Conservation (phyloP, 129 eudicot species). For the Lactuca saligna region DNA sequence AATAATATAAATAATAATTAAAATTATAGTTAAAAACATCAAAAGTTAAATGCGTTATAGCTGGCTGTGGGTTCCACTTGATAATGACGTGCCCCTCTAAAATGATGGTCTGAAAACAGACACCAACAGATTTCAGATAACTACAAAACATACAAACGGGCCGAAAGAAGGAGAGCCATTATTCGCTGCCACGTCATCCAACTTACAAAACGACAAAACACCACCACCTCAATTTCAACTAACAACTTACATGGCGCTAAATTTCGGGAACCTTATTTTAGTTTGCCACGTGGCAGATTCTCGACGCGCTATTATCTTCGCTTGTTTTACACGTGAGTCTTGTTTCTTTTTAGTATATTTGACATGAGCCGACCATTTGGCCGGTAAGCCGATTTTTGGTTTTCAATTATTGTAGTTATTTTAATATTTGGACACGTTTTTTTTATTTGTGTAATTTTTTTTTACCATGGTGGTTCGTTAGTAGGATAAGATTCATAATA, state of each 20-base stretch:
- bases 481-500: neutral
- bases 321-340: conserved; percentile 38
- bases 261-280: conserved; percentile 21
- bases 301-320: conserved; percentile 20
- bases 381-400: neutral
- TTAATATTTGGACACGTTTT: neutral
- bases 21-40: conserved; percentile 13
- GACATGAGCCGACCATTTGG: conserved; percentile 24
- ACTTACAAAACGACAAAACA: conserved; percentile 24
- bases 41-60: conserved; percentile 38
- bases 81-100: conserved; percentile 26
- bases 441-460: neutral
- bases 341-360: neutral
- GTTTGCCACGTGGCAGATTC: conserved; percentile 31
- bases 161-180: conserved; percentile 12
- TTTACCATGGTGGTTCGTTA: neutral
- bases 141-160: conserved; percentile 30
- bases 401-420: neutral
- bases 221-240: conserved; percentile 18
- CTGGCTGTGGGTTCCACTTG: conserved; percentile 31
- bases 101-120: conserved; percentile 39
- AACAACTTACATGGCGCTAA: conserved; percentile 36
- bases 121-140: conserved; percentile 36
- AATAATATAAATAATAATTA: neutral
- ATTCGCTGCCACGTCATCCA: conserved; percentile 34